Evolutionary conservation across 2,329 filamentous ascomycete species (phyloP).

Genomic region (Pseudocercospora pini-densiflorae): DNA sequence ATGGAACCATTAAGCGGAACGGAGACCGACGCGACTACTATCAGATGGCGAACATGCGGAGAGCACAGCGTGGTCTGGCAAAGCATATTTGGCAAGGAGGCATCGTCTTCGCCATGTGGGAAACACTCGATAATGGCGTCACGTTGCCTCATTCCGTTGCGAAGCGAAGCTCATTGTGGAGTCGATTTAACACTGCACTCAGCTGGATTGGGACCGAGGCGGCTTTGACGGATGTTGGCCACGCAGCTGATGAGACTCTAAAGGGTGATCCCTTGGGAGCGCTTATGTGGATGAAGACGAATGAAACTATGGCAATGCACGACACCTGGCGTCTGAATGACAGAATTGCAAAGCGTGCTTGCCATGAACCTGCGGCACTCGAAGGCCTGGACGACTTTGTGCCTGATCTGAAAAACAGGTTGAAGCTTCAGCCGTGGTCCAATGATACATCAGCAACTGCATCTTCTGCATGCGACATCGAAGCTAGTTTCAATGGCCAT

Average conservation of each 20-base stretch:
- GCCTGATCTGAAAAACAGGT: slow-evolving; percentile 2
- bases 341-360: slow-evolving; percentile 21
- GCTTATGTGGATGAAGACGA: slow-evolving; percentile 53
- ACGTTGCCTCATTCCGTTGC: slow-evolving; percentile 47
- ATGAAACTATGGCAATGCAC: slow-evolving; percentile 50
- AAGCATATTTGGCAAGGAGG: slow-evolving; percentile 51
- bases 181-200: slow-evolving; percentile 52
- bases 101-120: slow-evolving; percentile 52
- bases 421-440: not conserved
- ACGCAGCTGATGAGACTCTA: slow-evolving; percentile 33
- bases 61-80: slow-evolving; percentile 52
- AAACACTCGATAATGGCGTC: slow-evolving; percentile 48
- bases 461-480: not conserved
- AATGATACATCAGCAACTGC: not conserved
- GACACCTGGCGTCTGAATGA: slow-evolving; percentile 44
- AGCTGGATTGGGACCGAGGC: slow-evolving; percentile 49
- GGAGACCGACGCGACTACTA: slow-evolving; percentile 53
- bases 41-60: slow-evolving; percentile 46
- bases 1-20: slow-evolving; percentile 47
- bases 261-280: slow-evolving; percentile 48
- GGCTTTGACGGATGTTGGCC: slow-evolving; percentile 45
- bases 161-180: slow-evolving; percentile 52
- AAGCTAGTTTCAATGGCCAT: slow-evolving; percentile 1
- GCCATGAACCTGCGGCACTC: slow-evolving; percentile 1
- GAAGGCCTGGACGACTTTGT: slow-evolving; percentile 15